Percentiles rank a stretch among this genome's conserved stretches.
These are phyloP conservation scores for Rhizopogon vesiculosus DNA, from an alignment of 768 basidiomycete genomes.

Conservation along the genomic window DNA sequence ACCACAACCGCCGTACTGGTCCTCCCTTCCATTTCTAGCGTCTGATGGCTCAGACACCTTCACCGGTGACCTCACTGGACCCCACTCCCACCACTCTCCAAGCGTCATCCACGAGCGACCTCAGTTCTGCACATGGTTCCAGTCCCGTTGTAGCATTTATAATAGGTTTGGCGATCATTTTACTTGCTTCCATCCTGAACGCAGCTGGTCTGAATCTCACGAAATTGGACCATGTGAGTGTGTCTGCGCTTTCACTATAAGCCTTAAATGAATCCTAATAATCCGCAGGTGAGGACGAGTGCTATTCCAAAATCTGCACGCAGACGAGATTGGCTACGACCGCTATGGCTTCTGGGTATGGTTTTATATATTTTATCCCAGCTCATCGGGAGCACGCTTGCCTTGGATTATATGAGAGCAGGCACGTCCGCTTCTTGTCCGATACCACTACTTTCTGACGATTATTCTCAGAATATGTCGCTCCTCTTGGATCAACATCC, in stretches of 20 bases:
- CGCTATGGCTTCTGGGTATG: slow-evolving; percentile 91
- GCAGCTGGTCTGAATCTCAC: slow-evolving; percentile 93
- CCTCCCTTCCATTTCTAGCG: neutral
- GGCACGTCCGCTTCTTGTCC: slow-evolving; percentile 34
- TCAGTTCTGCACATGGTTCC: slow-evolving; percentile 31
- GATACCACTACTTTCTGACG: slow-evolving; percentile 9
- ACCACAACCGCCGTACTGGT: neutral
- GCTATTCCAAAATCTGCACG: slow-evolving; percentile 73
- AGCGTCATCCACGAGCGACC: slow-evolving; percentile 12
- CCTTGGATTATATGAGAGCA: slow-evolving; percentile 85
- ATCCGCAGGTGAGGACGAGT: slow-evolving; percentile 59
- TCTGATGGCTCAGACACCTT: slow-evolving; percentile 15
- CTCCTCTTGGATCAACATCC: slow-evolving; percentile 89
- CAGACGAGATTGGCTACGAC: slow-evolving; percentile 73
- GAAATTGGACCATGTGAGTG: slow-evolving; percentile 84
- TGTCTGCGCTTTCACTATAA: neutral
- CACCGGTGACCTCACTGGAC: neutral
- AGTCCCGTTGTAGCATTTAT: slow-evolving; percentile 70
- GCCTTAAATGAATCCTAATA: neutral
- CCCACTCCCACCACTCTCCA: slow-evolving; percentile 15
- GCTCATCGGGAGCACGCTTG: slow-evolving; percentile 82
- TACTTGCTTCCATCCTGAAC: slow-evolving; percentile 80
- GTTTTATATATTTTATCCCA: slow-evolving; percentile 89
- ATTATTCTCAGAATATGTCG: slow-evolving; percentile 74
- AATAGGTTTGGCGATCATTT: slow-evolving; percentile 81